Evolutionary conservation across 345 rosid genomes (phyloP).

Genomic region (Kernera saxatilis): DNA sequence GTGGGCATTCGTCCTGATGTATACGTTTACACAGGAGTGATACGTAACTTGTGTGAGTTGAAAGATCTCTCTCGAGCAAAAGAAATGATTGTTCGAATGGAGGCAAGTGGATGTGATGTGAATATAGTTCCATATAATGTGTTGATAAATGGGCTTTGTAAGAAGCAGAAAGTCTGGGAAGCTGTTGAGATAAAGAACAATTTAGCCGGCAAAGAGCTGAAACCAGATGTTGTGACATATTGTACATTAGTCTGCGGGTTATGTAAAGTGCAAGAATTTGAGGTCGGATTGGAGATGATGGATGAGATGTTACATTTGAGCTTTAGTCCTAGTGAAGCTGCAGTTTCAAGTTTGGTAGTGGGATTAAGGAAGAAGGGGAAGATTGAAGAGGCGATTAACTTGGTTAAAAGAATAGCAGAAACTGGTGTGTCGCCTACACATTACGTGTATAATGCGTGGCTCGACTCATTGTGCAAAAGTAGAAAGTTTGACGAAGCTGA

Average conservation of each 20-base stretch:
- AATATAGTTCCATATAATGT: conserved; percentile 67
- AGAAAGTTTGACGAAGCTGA: conserved; percentile 58
- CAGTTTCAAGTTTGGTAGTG: conserved; percentile 55
- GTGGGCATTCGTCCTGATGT: conserved; percentile 52
- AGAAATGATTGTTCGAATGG: conserved; percentile 56
- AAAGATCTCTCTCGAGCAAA: conserved; percentile 61
- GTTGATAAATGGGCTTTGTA: conserved; percentile 80
- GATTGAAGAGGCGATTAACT: conserved; percentile 45
- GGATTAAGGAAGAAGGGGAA: conserved; percentile 70
- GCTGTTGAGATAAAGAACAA: conserved; percentile 61
- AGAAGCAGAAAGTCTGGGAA: conserved; percentile 53
- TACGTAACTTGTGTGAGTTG: conserved; percentile 65
- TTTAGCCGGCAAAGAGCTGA: conserved; percentile 41
- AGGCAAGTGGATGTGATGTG: conserved; percentile 42
- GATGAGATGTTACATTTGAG: conserved; percentile 66
- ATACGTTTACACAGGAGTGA: conserved; percentile 50
- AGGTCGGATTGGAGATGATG: conserved; percentile 45
- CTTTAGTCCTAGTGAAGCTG: conserved; percentile 63
- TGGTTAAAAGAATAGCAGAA: conserved; percentile 47
- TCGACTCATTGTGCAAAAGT: conserved; percentile 64
- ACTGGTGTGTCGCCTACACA: conserved; percentile 53
- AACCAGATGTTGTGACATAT: conserved; percentile 61
- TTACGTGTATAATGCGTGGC: conserved; percentile 68
- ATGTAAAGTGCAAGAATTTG: conserved; percentile 60
- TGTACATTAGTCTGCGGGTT: conserved; percentile 66